Evolutionary conservation across 2,329 filamentous ascomycete genomes (phyloP), one percentile per base, ranked within the genome.

Genomic region (Aspergillus latus): DNA sequence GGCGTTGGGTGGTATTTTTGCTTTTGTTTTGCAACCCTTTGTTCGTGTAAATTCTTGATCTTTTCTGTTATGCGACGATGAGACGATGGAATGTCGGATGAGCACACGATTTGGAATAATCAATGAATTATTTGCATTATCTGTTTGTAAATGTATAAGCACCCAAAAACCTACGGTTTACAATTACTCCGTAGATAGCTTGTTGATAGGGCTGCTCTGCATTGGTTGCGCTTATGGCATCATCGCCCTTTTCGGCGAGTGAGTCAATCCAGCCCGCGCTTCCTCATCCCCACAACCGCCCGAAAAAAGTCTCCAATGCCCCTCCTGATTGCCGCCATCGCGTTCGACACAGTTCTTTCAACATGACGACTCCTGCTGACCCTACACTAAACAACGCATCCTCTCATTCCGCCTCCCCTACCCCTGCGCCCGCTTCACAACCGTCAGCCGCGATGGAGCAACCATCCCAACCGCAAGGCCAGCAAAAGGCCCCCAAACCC

Each of bases 181-280:
- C 40, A 56, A 34, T 7, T 34, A 34, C 21, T 21, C 21, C 21
- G 11, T 42, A 48, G 49, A 34, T 28, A 37, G 13, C 36, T 15
- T 28, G 21, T 6, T 36, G 51, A 60, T 69, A 69, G 64, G 63
- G 66, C 63, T 68, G 62, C 61, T 56, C 52, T 58, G 57, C 52
- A 40, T 60, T 57, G 30, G 58, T 64, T 52, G 61, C 61, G 66
- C 67, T 70, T 69, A 67, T 69, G 67, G 66, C 68, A 70, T 71
- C 66, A 70, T 62, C 58, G 54, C 57, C 63, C 65, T 65, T 65
- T 66, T 51, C 39, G 34, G 28, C 36, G 56, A 60, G 60, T 71
- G 68, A 71, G 64, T 72, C 67, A 71, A 64, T 60, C 60, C 62
- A 49, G 37, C 11, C 45, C 43, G 43, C 37, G 52, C 43, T 53